These are phyloP conservation scores for Jacaranda copaia DNA, from an alignment of 257 asterid genomes.

Conservation along the genomic window DNA sequence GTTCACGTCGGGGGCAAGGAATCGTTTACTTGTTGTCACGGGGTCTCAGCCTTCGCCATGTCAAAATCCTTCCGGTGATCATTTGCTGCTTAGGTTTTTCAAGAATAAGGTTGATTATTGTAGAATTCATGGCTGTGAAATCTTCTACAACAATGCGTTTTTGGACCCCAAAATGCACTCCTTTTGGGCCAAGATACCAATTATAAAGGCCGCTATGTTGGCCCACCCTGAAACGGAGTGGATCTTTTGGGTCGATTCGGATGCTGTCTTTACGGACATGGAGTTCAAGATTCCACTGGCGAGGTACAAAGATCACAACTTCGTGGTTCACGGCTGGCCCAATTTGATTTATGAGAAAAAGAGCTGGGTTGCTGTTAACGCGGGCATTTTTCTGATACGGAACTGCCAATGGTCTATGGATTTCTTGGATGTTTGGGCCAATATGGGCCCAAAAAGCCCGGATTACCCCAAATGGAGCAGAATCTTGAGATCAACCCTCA, in stretches of 20 bases:
- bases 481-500: conserved; percentile 52
- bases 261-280: conserved; percentile 85
- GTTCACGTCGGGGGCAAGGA: conserved; percentile 29
- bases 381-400: conserved; percentile 72
- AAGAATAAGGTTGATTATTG: conserved; percentile 85
- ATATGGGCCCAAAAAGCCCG: conserved; percentile 81
- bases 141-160: conserved; percentile 64
- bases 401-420: conserved; percentile 92
- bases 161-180: conserved; percentile 67
- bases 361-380: conserved; percentile 82
- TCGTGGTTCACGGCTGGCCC: conserved; percentile 83
- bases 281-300: conserved; percentile 74
- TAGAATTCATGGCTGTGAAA: conserved; percentile 64
- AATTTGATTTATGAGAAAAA: conserved; percentile 57
- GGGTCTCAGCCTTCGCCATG: conserved; percentile 84
- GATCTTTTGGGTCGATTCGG: conserved; percentile 84
- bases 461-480: conserved; percentile 62
- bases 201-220: conserved; percentile 74
- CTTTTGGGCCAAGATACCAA: conserved; percentile 75
- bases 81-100: conserved; percentile 61
- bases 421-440: conserved; percentile 73
- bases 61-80: conserved; percentile 66
- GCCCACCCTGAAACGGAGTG: conserved; percentile 86
- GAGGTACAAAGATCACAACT: conserved; percentile 61
- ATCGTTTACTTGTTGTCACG: conserved; percentile 62